Evolutionary conservation across 306 rosid species (phyloP), one percentile per base, ranked within the genome.

Genomic region (Lathyrus oleraceus): DNA sequence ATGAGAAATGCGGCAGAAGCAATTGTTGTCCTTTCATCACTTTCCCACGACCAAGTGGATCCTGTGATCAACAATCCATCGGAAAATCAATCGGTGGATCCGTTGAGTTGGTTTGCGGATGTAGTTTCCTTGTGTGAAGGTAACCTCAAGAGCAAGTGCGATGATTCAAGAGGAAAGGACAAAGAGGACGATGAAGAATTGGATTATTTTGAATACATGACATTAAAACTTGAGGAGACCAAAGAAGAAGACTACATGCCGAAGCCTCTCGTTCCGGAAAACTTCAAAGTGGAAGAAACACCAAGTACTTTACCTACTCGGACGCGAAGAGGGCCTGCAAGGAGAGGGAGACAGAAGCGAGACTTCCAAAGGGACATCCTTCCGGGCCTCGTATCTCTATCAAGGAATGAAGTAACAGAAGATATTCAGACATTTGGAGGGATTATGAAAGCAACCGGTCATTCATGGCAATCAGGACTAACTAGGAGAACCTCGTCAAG

Each of bases 291-390:
- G 54, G 96, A 89, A 81, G 99, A 91, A 56, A 44, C 87, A 73
- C 61, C 79, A 58, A 71, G 69, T 9, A 67, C 75, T 63, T 67
- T 84, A 69, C 77, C 87, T 27, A 86, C 78, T 35, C 86, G 88
- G 57, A 75, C 92, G 0, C 83, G 97, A 59, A 94, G 70, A 76
- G 99, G 97, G 14, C 95, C 88, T 14, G 84, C 90, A 36, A 87
- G 96, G 79, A 81, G 99, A 77, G 96, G 99, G 67, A 82, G 97
- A 83, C 97, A 91, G 84, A 77, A 94, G 67, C 86, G 96, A 87
- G 99, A 94, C 75, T 94, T 94, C 83, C 99, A 94, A 80, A 84
- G 91, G 87, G 99, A 94, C 77, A 91, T 94, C 75, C 97, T 94
- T 72, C 99, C 99, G 0, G 92, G 97, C 60, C 95, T 94, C 30